These are phyloP conservation scores for Aspergillus olivimuriae DNA, from an alignment of 495 filamentous ascomycete genomes.

Conservation along the genomic window DNA sequence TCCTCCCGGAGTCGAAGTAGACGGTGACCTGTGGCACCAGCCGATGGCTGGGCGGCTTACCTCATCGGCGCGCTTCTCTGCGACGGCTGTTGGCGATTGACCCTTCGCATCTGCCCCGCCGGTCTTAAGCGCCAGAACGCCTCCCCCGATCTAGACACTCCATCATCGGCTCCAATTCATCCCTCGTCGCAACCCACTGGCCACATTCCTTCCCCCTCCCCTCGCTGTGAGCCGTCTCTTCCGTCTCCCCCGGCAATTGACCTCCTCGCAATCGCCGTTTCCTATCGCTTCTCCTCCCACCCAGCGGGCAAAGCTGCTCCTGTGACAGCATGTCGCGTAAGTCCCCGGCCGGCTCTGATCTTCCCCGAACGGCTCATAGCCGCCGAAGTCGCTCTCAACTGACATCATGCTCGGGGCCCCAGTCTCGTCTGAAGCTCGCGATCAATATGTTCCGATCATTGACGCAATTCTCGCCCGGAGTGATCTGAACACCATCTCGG, in stretches of 20 bases:
- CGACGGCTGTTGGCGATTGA: not conserved
- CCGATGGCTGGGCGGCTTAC: no score
- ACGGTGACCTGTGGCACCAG: no score
- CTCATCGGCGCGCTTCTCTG: constrained; percentile 1
- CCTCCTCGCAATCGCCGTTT: constrained; percentile 8
- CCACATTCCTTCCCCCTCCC: constrained; percentile 4
- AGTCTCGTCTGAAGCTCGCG: constrained; percentile 64
- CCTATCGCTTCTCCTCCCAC: not conserved
- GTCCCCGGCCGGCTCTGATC: constrained; percentile 19
- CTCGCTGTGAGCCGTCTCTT: not conserved
- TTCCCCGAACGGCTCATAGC: constrained; percentile 9
- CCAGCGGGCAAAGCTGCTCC: not conserved
- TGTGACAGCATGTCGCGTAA: constrained; percentile 37
- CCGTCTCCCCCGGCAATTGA: constrained; percentile 5
- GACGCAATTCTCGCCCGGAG: constrained; percentile 79
- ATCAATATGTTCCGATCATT: constrained; percentile 76
- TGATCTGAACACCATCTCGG: constrained; percentile 84
- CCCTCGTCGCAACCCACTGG: constrained; percentile 16
- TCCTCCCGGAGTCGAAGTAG: no score
- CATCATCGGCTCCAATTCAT: constrained; percentile 9
- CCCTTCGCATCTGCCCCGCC: constrained; percentile 28
- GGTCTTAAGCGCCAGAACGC: constrained; percentile 42
- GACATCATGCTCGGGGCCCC: constrained; percentile 18
- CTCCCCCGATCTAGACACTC: constrained; percentile 22
- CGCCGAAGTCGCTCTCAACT: constrained; percentile 16